phyloP scores from a whole-genome alignment of 768 basidiomycete genomes.

The Suillus sp. region DNA sequence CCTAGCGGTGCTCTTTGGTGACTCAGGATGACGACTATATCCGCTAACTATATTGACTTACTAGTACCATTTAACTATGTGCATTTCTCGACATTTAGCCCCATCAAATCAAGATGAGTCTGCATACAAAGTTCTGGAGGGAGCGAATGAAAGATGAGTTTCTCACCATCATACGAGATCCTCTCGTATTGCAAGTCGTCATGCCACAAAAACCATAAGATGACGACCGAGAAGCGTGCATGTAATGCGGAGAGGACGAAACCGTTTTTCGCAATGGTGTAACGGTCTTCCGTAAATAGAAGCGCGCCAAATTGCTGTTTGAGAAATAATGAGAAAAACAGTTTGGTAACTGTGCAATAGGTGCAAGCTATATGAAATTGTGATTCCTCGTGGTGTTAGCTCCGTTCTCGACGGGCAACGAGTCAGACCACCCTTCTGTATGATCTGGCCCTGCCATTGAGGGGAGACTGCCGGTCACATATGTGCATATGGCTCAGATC shows the following conservation, averaged over 20 bases:
- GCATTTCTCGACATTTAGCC: not conserved
- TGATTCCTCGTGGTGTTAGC: not conserved
- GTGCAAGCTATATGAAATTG: not conserved
- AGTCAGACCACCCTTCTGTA: not conserved
- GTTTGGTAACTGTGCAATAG: constrained; percentile 1
- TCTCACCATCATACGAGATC: not conserved
- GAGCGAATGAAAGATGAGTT: not conserved
- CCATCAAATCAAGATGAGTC: not conserved
- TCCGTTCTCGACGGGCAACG: not conserved
- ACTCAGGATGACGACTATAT: not conserved
- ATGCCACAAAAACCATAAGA: not conserved
- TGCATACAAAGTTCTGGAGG: not conserved
- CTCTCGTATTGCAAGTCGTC: not conserved
- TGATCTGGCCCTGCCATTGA: not conserved
- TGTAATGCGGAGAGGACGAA: constrained; percentile 2
- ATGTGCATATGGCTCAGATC: not conserved
- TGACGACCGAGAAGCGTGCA: not conserved
- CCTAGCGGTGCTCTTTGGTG: not conserved
- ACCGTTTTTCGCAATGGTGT: not conserved
- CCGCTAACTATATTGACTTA: not conserved
- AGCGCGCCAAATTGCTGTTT: not conserved
- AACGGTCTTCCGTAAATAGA: not conserved
- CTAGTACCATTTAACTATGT: not conserved
- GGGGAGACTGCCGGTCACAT: not conserved
- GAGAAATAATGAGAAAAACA: not conserved